Evolutionary conservation across 257 asterid genomes (phyloP).

Genomic region (Gardenia jasminoides): DNA sequence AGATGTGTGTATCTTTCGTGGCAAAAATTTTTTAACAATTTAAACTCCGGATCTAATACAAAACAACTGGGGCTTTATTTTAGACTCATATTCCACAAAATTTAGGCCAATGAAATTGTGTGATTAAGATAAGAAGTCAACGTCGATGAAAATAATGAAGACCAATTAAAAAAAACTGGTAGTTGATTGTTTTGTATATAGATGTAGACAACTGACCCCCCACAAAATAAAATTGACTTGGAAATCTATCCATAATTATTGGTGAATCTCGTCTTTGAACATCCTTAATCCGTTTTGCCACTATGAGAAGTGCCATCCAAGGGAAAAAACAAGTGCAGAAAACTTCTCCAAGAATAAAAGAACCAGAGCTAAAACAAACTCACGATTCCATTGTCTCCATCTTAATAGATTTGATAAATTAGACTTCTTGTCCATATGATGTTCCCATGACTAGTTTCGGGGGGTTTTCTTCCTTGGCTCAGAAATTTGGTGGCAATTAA

Average conservation of each 20-base stretch:
- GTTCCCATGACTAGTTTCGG: background rate
- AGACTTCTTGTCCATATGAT: background rate
- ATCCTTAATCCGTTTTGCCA: background rate
- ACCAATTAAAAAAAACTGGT: background rate
- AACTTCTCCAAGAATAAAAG: background rate
- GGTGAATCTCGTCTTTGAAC: background rate
- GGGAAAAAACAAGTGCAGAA: background rate
- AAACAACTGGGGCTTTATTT: background rate
- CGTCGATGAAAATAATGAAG: slow-evolving; percentile 23
- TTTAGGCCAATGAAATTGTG: background rate
- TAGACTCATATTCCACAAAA: background rate
- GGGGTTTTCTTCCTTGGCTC: background rate
- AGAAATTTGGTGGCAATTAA: slow-evolving; percentile 9
- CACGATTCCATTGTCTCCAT: background rate
- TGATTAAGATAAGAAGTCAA: slow-evolving; percentile 9
- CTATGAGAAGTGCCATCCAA: background rate
- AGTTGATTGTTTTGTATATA: background rate
- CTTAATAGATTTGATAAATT: slow-evolving; percentile 3
- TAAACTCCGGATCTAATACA: background rate
- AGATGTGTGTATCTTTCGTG: background rate
- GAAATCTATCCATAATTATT: slow-evolving; percentile 8
- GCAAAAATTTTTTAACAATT: background rate
- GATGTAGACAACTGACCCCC: slow-evolving; percentile 3
- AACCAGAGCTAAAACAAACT: background rate
- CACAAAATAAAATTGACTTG: background rate